phyloP scores from a whole-genome alignment of 2,329 filamentous ascomycete genomes.

The Colletotrichum sp. region DNA sequence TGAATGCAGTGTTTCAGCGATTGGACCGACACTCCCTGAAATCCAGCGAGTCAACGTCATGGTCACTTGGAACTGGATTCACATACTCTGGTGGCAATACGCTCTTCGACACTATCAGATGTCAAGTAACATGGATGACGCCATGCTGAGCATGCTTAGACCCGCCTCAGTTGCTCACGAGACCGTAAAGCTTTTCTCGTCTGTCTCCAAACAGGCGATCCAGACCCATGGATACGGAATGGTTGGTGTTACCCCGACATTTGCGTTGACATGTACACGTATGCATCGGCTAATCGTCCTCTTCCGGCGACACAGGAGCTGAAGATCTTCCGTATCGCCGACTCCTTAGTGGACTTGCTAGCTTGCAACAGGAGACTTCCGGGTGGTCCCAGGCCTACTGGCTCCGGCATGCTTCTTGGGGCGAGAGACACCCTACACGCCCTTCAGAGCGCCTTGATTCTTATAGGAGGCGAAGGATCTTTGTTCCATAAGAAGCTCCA shows the following conservation, averaged over 20 bases:
- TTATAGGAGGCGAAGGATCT: not conserved
- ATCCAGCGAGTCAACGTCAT: conserved; percentile 29
- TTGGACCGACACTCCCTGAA: conserved; percentile 24
- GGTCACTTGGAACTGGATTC: conserved; percentile 32
- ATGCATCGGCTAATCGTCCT: not conserved
- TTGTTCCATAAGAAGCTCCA: not conserved
- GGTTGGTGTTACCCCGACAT: not conserved
- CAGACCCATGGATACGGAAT: not conserved
- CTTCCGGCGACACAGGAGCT: not conserved
- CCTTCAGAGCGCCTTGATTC: not conserved
- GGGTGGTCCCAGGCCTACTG: not conserved
- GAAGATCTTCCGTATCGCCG: not conserved
- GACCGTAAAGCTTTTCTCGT: not conserved
- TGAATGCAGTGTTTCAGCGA: conserved; percentile 3
- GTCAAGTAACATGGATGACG: conserved; percentile 26
- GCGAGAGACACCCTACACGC: not conserved
- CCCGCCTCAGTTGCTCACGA: conserved; percentile 30
- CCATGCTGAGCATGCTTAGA: conserved; percentile 28
- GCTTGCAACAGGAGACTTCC: not conserved
- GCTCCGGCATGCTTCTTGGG: not conserved
- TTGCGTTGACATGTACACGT: too few relatives aligned
- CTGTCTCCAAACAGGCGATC: not conserved
- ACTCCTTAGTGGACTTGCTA: not conserved
- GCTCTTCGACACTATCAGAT: conserved; percentile 29
- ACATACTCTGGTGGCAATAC: conserved; percentile 31